Evolutionary conservation across 2,329 filamentous ascomycete species (phyloP).

Genomic region (Drechslerella stenobrocha): DNA sequence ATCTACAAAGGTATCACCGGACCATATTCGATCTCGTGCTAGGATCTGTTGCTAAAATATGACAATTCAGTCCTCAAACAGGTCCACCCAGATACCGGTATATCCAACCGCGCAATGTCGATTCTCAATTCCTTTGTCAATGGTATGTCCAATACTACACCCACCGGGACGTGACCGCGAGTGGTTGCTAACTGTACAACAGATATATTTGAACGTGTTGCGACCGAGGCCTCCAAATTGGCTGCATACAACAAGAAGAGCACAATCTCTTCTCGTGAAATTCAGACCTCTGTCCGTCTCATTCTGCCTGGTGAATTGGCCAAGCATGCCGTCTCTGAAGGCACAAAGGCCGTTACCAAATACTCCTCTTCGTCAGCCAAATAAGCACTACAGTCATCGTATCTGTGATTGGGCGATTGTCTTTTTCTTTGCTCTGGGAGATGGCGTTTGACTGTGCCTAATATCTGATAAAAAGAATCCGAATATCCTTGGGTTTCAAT

Average conservation of each 20-base stretch:
- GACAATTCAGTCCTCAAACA: constrained; percentile 84
- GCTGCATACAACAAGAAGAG: constrained; percentile 99
- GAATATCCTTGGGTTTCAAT: constrained; percentile 43
- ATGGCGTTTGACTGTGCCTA: constrained; percentile 56
- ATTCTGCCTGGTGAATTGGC: constrained; percentile 98
- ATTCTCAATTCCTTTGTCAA: constrained; percentile 99
- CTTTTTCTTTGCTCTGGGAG: constrained; percentile 59
- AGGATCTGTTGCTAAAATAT: constrained; percentile 11
- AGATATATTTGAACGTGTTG: constrained; percentile 99
- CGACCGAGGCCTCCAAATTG: constrained; percentile 97
- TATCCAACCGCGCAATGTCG: constrained; percentile 99
- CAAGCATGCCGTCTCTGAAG: constrained; percentile 99
- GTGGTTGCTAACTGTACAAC: constrained; percentile 16
- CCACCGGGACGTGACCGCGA: too few relatives aligned
- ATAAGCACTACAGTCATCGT: constrained; percentile 64
- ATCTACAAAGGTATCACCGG: constrained; percentile 99
- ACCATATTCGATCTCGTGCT: too few relatives aligned
- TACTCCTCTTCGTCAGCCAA: constrained; percentile 95
- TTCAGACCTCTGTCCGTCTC: constrained; percentile 96
- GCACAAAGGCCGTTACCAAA: constrained; percentile 99
- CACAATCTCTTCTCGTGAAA: constrained; percentile 98
- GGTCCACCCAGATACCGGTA: constrained; percentile 99
- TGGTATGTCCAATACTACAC: constrained; percentile 66
- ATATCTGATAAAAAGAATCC: constrained; percentile 39
- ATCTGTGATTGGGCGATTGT: constrained; percentile 59